These are phyloP conservation scores for Corynascus novoguineensis DNA, from an alignment of 495 filamentous ascomycete species.

Conservation along the genomic window DNA sequence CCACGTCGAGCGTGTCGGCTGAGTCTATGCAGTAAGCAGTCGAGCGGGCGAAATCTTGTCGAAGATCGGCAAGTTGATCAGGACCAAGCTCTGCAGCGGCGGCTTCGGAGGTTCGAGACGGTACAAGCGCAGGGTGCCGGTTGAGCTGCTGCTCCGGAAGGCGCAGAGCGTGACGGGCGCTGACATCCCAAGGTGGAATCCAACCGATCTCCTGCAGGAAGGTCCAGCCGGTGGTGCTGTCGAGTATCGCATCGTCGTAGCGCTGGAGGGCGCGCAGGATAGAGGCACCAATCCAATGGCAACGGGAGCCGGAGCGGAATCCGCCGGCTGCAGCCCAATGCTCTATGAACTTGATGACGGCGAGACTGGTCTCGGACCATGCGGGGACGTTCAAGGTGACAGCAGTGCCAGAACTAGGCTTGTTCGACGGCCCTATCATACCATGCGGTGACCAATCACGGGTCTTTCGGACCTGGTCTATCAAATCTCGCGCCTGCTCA, in stretches of 20 bases:
- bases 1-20: slow-evolving; percentile 66
- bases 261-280: slow-evolving; percentile 66
- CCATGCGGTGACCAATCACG: slow-evolving; percentile 56
- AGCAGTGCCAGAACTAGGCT: slow-evolving; percentile 16
- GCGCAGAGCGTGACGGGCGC: slow-evolving; percentile 53
- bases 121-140: slow-evolving; percentile 31
- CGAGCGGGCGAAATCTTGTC: slow-evolving; percentile 64
- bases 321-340: slow-evolving; percentile 56
- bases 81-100: slow-evolving; percentile 17
- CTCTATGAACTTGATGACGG: slow-evolving; percentile 66
- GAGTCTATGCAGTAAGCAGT: slow-evolving; percentile 83
- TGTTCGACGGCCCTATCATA: slow-evolving; percentile 42
- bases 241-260: slow-evolving; percentile 58
- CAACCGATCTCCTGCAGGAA: slow-evolving; percentile 86
- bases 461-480: slow-evolving; percentile 59
- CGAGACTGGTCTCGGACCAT: slow-evolving; percentile 46
- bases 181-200: slow-evolving; percentile 74
- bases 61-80: slow-evolving; percentile 50
- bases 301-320: slow-evolving; percentile 40
- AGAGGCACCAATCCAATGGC: slow-evolving; percentile 59
- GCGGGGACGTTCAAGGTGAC: slow-evolving; percentile 20
- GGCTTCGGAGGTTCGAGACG: neutral
- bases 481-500: slow-evolving; percentile 55
- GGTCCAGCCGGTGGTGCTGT: slow-evolving; percentile 52
- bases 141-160: slow-evolving; percentile 48